These are phyloP conservation scores for Aspergillus ibericus DNA, from an alignment of 2,329 filamentous ascomycete species.

Conservation along the genomic window DNA sequence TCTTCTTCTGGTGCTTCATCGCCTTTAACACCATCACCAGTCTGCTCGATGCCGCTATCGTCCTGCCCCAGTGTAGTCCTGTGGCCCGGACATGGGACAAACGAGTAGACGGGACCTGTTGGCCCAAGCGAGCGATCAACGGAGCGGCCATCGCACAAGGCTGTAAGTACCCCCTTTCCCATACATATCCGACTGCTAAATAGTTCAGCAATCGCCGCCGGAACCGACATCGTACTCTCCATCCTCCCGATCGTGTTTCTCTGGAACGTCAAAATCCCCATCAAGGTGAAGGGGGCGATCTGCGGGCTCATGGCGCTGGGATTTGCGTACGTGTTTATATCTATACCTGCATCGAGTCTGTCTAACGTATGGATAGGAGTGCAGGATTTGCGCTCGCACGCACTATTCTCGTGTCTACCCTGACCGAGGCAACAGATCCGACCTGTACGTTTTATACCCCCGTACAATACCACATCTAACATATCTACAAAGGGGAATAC, in stretches of 20 bases:
- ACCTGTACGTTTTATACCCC: background rate
- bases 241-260: background rate
- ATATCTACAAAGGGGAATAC: background rate
- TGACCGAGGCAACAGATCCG: background rate
- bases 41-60: constrained; percentile 7
- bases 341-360: no score
- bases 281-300: background rate
- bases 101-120: background rate
- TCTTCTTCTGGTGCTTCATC: constrained; percentile 20
- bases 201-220: background rate
- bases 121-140: background rate
- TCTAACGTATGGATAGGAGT: background rate
- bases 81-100: background rate
- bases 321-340: background rate
- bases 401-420: background rate
- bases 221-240: background rate
- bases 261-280: background rate
- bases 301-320: background rate
- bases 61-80: background rate
- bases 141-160: background rate
- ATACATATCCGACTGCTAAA: background rate
- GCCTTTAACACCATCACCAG: constrained; percentile 18
- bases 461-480: background rate
- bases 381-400: background rate
- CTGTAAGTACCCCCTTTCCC: background rate